Conservation (phyloP, 306 rosid species). For the Leucaena leucocephala region DNA sequence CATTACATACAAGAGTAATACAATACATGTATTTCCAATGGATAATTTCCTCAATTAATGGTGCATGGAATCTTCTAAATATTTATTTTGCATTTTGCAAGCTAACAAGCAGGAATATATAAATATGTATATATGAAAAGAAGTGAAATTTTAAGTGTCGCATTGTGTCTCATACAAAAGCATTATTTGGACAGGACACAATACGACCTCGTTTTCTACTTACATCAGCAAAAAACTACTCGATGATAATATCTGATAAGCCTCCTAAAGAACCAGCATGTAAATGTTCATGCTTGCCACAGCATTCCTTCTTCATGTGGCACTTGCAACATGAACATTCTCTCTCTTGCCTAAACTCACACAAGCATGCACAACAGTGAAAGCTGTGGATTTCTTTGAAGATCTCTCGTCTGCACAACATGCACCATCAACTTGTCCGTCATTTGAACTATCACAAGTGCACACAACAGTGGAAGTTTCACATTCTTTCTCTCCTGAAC, state of each 20-base stretch:
- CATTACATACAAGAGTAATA: constrained; percentile 17
- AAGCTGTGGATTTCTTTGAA: constrained; percentile 36
- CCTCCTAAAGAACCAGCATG: constrained; percentile 55
- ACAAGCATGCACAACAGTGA: constrained; percentile 43
- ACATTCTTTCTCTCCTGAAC: constrained; percentile 40
- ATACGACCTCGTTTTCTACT: background rate
- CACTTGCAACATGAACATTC: constrained; percentile 75
- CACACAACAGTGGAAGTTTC: constrained; percentile 8
- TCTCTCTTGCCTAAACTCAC: constrained; percentile 62
- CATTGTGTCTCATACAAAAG: background rate
- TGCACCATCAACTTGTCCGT: constrained; percentile 23
- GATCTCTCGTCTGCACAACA: constrained; percentile 40
- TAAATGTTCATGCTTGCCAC: constrained; percentile 54
- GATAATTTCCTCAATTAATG: background rate
- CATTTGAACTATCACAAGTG: constrained; percentile 42
- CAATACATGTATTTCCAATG: background rate
- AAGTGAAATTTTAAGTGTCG: background rate
- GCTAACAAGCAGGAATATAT: background rate
- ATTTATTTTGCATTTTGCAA: constrained; percentile 18
- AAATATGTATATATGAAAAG: background rate
- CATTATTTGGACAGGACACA: background rate
- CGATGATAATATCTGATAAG: constrained; percentile 64
- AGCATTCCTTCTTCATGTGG: constrained; percentile 83
- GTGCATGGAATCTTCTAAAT: constrained; percentile 23
- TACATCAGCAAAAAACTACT: constrained; percentile 41